Evolutionary conservation across 345 rosid genomes (phyloP).

Genomic region (Gynandropsis gynandra): DNA sequence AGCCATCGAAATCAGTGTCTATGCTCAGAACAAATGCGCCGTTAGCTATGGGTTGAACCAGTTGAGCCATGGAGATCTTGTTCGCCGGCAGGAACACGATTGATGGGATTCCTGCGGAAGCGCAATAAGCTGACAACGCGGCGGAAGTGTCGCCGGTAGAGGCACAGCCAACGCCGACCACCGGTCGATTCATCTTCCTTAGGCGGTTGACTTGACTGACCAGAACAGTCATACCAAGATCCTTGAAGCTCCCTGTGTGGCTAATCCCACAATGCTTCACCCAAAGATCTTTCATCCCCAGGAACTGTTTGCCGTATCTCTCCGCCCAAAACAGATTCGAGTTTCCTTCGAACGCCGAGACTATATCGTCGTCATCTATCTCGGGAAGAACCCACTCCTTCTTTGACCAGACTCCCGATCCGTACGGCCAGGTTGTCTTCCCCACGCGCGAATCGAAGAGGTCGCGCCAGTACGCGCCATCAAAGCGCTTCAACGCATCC

Average conservation of each 20-base stretch:
- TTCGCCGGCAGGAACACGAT: constrained; percentile 78
- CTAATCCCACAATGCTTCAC: constrained; percentile 91
- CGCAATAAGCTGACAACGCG: constrained; percentile 80
- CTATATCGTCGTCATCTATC: constrained; percentile 74
- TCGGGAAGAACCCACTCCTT: constrained; percentile 90
- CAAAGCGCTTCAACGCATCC: constrained; percentile 55
- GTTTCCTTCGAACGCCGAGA: constrained; percentile 86
- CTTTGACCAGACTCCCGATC: constrained; percentile 90
- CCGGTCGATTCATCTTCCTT: constrained; percentile 57
- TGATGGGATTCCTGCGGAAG: constrained; percentile 84
- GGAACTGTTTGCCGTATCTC: constrained; percentile 62
- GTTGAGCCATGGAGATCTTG: constrained; percentile 88
- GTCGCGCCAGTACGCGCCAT: constrained; percentile 68
- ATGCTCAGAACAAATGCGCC: constrained; percentile 89
- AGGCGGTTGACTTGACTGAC: constrained; percentile 87
- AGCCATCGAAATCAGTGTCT: constrained; percentile 88
- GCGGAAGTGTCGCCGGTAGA: constrained; percentile 95
- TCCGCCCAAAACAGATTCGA: constrained; percentile 93
- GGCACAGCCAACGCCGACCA: constrained; percentile 88
- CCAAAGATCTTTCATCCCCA: constrained; percentile 85
- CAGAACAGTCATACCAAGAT: constrained; percentile 88
- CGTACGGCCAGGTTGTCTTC: constrained; percentile 76
- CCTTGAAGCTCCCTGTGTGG: constrained; percentile 91
- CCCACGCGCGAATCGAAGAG: constrained; percentile 86
- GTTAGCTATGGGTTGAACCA: constrained; percentile 88